Evolutionary conservation across 2,329 filamentous ascomycete species (phyloP).

Genomic region (Colletotrichum sp.): DNA sequence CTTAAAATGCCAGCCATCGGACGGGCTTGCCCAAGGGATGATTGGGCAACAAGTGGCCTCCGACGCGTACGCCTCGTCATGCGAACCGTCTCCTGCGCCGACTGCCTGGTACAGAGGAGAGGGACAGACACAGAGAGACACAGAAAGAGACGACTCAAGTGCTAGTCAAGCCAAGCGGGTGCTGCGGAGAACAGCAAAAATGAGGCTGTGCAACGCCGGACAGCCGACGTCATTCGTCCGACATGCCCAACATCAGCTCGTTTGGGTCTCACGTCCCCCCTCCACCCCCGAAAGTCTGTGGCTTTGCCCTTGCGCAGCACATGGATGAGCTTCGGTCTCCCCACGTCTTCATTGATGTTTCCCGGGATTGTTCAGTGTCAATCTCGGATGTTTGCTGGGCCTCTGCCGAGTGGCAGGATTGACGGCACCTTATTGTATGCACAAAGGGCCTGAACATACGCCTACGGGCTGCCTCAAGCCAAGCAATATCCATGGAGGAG

Average conservation of each 20-base stretch:
- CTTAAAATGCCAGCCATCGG: not conserved
- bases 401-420: constrained; percentile 9
- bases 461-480: not conserved
- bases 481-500: constrained; percentile 7
- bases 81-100: not conserved
- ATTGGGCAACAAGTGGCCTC: constrained; percentile 5
- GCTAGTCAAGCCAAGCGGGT: not conserved
- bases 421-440: not conserved
- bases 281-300: not conserved
- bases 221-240: constrained; percentile 21
- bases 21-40: not conserved
- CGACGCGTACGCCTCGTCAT: constrained; percentile 20
- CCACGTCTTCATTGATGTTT: not conserved
- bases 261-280: not conserved
- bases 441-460: not conserved
- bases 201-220: constrained; percentile 16
- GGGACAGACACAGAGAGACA: not conserved
- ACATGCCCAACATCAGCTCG: not conserved
- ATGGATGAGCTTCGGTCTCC: not conserved
- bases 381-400: constrained; percentile 2
- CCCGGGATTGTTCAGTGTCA: not conserved
- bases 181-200: not conserved
- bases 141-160: not conserved
- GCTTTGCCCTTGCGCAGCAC: not conserved
- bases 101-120: not conserved